These are phyloP conservation scores for Ajuga reptans DNA, from an alignment of 305 asterid genomes.

Conservation along the genomic window DNA sequence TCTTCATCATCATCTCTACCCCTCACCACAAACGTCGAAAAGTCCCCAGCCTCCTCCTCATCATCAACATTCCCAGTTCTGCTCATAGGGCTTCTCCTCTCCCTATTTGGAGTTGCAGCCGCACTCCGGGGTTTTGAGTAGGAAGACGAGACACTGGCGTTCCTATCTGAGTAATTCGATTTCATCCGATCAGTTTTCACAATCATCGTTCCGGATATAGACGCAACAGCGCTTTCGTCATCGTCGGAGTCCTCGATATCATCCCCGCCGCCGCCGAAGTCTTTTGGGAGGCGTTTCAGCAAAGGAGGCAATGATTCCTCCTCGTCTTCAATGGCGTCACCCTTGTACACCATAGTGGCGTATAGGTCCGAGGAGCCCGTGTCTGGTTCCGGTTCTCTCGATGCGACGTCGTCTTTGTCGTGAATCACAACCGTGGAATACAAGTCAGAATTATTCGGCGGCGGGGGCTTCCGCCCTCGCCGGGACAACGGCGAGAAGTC, in stretches of 20 bases:
- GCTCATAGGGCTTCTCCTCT: slow-evolving; percentile 33
- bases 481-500: slow-evolving; percentile 60
- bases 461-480: slow-evolving; percentile 55
- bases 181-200: slow-evolving; percentile 52
- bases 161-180: slow-evolving; percentile 33
- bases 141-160: slow-evolving; percentile 21
- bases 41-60: slow-evolving; percentile 46
- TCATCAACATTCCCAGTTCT: slow-evolving; percentile 36
- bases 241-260: slow-evolving; percentile 36
- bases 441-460: slow-evolving; percentile 53
- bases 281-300: slow-evolving; percentile 78
- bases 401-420: slow-evolving; percentile 26
- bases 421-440: slow-evolving; percentile 55
- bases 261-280: slow-evolving; percentile 66
- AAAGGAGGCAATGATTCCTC: slow-evolving; percentile 85
- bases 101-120: slow-evolving; percentile 33
- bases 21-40: slow-evolving; percentile 78
- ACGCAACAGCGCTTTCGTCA: slow-evolving; percentile 30
- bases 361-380: slow-evolving; percentile 42
- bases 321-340: slow-evolving; percentile 43
- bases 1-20: slow-evolving; percentile 37
- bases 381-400: slow-evolving; percentile 26
- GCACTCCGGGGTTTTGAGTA: slow-evolving; percentile 30
- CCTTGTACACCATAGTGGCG: slow-evolving; percentile 66
- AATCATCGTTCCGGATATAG: slow-evolving; percentile 77